Base-by-base conservation (phyloP, 2,329 filamentous ascomycete genomes). In the Lasiodiplodia sp. region DNA sequence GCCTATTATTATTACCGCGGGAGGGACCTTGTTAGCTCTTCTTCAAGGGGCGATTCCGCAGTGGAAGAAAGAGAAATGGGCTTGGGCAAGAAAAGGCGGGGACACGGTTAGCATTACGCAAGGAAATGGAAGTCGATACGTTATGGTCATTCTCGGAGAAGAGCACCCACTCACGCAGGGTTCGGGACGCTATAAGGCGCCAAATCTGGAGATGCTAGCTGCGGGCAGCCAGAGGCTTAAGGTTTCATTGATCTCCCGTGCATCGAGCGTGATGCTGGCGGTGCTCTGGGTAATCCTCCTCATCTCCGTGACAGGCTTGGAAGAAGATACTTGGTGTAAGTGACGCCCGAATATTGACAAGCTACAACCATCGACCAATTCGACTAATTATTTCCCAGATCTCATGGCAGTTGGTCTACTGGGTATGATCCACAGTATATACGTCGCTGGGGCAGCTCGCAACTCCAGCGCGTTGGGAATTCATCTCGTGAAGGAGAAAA, bases 61-160 rank as follows among this genome's bases (percentile, higher is more conserved):
- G 47, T 68, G 67, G 67, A 56, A 47, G 12, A 11, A 8, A 10
- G 68, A 67, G 34, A 63, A 66, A 40, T 31, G 49, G 53, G 7
- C 63, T 2, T 16, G n/a, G 4, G 3, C n/a, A 4, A 58, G 14
- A 3, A 49, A 25, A 16, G 16, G 23, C 2, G 47, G 44, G 6
- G 34, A 23, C 0, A 38, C 53, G 1, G 53, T 56, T 3, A 38
- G 53, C n/a, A 56, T 56, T 18, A 56, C 53, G 1, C 53, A 56
- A n/a, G 53, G 53, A 1, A 56, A 56, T n/a, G 53, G 53, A 2
- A 56, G 53, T 18, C 7, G 31, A 10, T 21, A 56, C 4, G 53
- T 56, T 0, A 34, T 56, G 31, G 53, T 56, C 1, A 56, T 56
- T n/a, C 53, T 56, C 6, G 53, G 31, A 6, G n/a, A 37, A 2